Evolutionary conservation across 805 yeast genomes (phyloP), one percentile per base, ranked within the genome.

Genomic region (Ogataea angusta): DNA sequence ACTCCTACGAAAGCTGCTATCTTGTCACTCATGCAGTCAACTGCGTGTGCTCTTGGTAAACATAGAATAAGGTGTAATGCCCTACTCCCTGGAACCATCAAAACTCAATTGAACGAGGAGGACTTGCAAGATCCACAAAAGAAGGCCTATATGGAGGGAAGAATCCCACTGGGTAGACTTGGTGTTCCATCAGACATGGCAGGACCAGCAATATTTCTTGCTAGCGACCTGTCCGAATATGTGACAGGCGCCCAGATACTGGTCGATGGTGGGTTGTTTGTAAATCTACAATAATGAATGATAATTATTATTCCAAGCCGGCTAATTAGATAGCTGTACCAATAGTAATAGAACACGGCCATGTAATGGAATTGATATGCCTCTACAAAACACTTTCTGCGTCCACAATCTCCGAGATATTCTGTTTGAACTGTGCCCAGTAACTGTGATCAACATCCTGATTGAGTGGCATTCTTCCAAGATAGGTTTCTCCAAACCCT

Each of bases 1-100:
- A 67, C 72, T n/a, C 73, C 75, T 13, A 68, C 75, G 10, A 70
- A 70, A 42, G 73, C 73, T n/a, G 75, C 72, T 13, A 58, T 70
- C 30, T 49, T 68, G 34, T 66, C 70, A 14, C 52, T 70, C 46
- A 69, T 69, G 63, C 74, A 70, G 49, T 62, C 71, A 12, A 58
- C 60, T 23, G 75, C 75, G 2, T 63, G 67, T 42, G 70, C 72
- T 2, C 59, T 70, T 23, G 73, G 73, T 2, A 54, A 64, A 33
- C 63, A 66, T 43, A 70, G 71, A 6, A 70, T 70, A 30, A 56
- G 73, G 45, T 67, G 71, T 41, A 70, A 70, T 48, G 72, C 73
- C 12, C 44, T 70, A n/a, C 52, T 69, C 14, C 75, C 75, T 12
- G 75, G 75, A 2, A 68, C 73, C 1, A 69, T 70, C 37, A 42